These are phyloP conservation scores for Limnanthes douglasii DNA, from an alignment of 345 rosid species.

Conservation along the genomic window DNA sequence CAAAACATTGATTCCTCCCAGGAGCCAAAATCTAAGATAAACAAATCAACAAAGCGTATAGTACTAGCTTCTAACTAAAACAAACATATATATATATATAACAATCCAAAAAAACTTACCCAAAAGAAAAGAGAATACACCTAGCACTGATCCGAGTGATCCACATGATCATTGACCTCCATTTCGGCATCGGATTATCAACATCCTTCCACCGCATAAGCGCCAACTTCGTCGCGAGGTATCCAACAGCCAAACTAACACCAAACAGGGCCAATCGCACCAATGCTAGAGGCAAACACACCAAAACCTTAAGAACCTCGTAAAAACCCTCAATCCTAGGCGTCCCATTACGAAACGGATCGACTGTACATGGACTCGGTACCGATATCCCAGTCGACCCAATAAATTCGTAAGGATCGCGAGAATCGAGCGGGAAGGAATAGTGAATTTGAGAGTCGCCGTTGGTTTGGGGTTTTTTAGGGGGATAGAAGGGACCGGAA, in stretches of 20 bases:
- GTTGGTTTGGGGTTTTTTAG: no score
- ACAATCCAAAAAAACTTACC: no score
- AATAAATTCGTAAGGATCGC: conserved; percentile 48
- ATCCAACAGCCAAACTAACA: conserved; percentile 44
- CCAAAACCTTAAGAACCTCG: conserved; percentile 51
- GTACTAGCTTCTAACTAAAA: no score
- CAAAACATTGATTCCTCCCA: no score
- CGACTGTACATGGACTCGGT: conserved; percentile 31
- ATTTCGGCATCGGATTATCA: conserved; percentile 74
- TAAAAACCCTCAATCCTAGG: conserved; percentile 40
- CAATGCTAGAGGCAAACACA: conserved; percentile 60
- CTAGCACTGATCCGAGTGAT: conserved; percentile 65
- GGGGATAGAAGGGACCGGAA: no score
- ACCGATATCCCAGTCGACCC: conserved; percentile 33
- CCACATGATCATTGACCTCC: conserved; percentile 89
- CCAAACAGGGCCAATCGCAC: conserved; percentile 54
- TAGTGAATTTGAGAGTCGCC: no score
- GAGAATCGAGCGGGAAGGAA: conserved; percentile 2
- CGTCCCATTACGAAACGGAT: conserved; percentile 67
- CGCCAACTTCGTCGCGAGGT: conserved; percentile 58
- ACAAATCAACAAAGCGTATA: no score
- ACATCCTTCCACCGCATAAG: conserved; percentile 75
- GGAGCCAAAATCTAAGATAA: no score
- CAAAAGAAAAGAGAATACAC: conserved; percentile 78
- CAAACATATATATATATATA: no score